A percentile compares a stretch with the other conserved stretches of the same genome.
Evolutionary conservation across 371 early-diverging fungal genomes (phyloP).

Genomic region (Mortierella sp.): DNA sequence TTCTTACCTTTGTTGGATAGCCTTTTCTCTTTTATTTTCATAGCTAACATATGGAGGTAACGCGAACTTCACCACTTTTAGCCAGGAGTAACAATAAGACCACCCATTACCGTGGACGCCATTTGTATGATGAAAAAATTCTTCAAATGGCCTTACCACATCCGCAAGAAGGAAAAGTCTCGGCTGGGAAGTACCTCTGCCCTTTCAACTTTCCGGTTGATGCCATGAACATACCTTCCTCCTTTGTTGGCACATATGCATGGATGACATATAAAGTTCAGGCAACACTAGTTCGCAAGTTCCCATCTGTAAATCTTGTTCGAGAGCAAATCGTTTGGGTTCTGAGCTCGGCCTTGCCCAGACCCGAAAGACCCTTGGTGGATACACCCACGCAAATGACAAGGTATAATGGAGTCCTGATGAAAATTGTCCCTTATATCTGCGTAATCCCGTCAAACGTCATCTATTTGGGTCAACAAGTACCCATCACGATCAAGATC

Average conservation of each 20-base stretch:
- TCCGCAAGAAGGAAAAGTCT: slow-evolving; percentile 8
- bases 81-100: background rate
- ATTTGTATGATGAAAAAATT: background rate
- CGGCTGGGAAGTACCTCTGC: slow-evolving; percentile 5
- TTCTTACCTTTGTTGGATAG: background rate
- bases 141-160: slow-evolving; percentile 7
- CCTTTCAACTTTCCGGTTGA: slow-evolving; percentile 12
- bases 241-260: slow-evolving; percentile 2
- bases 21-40: background rate
- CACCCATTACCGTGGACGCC: slow-evolving; percentile 1
- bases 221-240: slow-evolving; percentile 5
- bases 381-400: slow-evolving; percentile 19
- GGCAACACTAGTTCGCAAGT: slow-evolving; percentile 20
- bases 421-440: slow-evolving; percentile 10
- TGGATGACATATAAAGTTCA: slow-evolving; percentile 21
- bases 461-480: slow-evolving; percentile 19
- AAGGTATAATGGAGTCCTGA: slow-evolving; percentile 9
- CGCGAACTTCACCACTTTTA: background rate
- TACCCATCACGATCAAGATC: slow-evolving; percentile 32
- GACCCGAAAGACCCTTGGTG: slow-evolving; percentile 2
- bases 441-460: slow-evolving; percentile 25
- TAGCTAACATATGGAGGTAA: background rate
- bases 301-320: slow-evolving; percentile 20
- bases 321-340: slow-evolving; percentile 25
- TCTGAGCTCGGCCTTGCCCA: slow-evolving; percentile 15